These are phyloP conservation scores for Pythium myriotylum DNA, from an alignment of 352 stramenopile genomes.

Conservation along the genomic window DNA sequence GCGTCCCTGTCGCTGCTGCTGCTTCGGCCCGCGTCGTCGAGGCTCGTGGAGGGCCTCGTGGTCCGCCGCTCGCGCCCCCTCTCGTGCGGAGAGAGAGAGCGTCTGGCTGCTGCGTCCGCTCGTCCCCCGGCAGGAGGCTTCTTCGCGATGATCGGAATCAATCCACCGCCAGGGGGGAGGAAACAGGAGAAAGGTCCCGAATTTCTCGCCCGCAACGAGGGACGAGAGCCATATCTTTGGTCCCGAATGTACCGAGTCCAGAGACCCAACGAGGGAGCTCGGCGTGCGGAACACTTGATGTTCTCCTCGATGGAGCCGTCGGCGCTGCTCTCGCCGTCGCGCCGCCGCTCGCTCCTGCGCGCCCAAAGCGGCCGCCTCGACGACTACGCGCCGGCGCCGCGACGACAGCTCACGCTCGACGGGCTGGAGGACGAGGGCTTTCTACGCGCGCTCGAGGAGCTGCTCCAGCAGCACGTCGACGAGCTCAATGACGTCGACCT, in stretches of 20 bases:
- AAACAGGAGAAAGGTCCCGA: constrained; percentile 24
- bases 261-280: constrained; percentile 3
- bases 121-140: constrained; percentile 10
- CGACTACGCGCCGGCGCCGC: constrained; percentile 1
- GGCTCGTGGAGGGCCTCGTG: constrained; percentile 21
- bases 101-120: constrained; percentile 8
- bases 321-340: constrained; percentile 42
- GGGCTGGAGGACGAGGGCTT: constrained; percentile 62
- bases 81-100: constrained; percentile 9
- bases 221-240: constrained; percentile 29
- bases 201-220: constrained; percentile 16
- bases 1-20: constrained; percentile 11
- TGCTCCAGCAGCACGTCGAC: constrained; percentile 60
- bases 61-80: constrained; percentile 16
- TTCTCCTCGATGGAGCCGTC: constrained; percentile 47
- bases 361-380: constrained; percentile 9
- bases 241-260: constrained; percentile 19
- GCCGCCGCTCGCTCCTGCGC: constrained; percentile 19
- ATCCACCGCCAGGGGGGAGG: constrained; percentile 22
- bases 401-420: constrained; percentile 50
- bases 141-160: constrained; percentile 29
- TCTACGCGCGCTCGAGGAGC: constrained; percentile 66
- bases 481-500: constrained; percentile 57
- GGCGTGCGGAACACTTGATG: constrained; percentile 2
- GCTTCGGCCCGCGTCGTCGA: constrained; percentile 16